Percentiles rank a stretch among this genome's conserved stretches.
Evolutionary conservation across 2,329 filamentous ascomycete genomes (phyloP).

Genomic region (Stagonosporopsis tanaceti): DNA sequence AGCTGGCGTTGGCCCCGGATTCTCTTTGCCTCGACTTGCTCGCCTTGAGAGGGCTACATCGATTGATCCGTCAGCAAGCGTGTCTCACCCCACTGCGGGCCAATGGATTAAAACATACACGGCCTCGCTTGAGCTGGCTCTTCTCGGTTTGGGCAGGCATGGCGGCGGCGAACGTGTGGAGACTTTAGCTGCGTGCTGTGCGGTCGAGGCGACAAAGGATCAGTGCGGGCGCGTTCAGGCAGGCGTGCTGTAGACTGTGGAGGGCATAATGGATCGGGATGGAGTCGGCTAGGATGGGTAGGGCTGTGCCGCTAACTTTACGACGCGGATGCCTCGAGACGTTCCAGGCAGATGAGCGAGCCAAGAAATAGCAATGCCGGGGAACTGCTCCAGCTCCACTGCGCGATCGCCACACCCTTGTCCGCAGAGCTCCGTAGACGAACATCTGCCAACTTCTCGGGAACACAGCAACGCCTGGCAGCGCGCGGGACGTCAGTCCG

Average conservation of each 20-base stretch:
- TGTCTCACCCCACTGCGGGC: neutral
- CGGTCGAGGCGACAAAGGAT: constrained; percentile 29
- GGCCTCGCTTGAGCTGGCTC: constrained; percentile 83
- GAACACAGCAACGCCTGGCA: constrained; percentile 1
- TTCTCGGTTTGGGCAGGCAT: constrained; percentile 73
- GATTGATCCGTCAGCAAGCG: constrained; percentile 31
- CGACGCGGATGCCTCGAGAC: constrained; percentile 26
- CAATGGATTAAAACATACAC: constrained; percentile 62
- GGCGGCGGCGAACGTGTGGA: constrained; percentile 17
- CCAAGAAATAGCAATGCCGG: constrained; percentile 18
- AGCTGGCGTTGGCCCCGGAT: constrained; percentile 77
- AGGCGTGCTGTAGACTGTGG: constrained; percentile 24
- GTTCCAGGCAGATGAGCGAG: constrained; percentile 25
- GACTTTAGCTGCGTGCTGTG: constrained; percentile 4
- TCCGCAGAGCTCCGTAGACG: constrained; percentile 1
- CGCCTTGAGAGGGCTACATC: constrained; percentile 70
- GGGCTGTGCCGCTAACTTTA: constrained; percentile 28
- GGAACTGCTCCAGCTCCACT: constrained; percentile 1
- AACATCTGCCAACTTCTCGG: constrained; percentile 7
- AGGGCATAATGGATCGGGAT: constrained; percentile 30
- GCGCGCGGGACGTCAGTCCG: constrained; percentile 6
- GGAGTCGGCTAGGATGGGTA: constrained; percentile 21
- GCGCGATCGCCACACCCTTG: constrained; percentile 14
- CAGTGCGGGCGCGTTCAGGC: constrained; percentile 34
- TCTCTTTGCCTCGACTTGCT: constrained; percentile 78